Evolutionary conservation across 306 rosid genomes (phyloP), one percentile per base, ranked within the genome.

Genomic region (Cicer bijugum): DNA sequence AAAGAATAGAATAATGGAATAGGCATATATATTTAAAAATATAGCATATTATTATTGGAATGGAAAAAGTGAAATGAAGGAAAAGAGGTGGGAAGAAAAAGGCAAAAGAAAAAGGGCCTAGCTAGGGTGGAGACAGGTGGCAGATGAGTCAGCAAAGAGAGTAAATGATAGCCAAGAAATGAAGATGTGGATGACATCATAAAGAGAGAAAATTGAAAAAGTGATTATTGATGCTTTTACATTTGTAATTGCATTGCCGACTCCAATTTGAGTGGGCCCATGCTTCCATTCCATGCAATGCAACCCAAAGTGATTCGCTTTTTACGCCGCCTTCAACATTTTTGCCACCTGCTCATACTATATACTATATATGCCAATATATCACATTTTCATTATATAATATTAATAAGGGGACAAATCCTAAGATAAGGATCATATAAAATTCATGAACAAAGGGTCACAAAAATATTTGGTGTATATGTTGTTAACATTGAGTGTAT

Each of bases 41-140:
- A 51, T 15, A 51, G 58, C 15, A 47, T 47, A 47, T 12, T 47
- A 57, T 11, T 7, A 51, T 51, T 59, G 9, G 65, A 69, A 51
- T 69, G 46, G 45, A 33, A 59, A 28, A n/a, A 71, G 38, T 16
- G 47, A 39, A 57, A 62, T 8, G 37, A n/a, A 62, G 4, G 20
- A 23, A 76, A 66, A 4, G 28, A 39, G 7, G 37, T 16, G 12
- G 33, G 12, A 10, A 44, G 6, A 2, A 6, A 39, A 43, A 59
- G 44, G 43, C 7, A 12, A 59, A 59, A 59, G 66, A 6, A 33
- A 59, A 59, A 70, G 73, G 9, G 37, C 8, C 4, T 8, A 6
- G 59, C 39, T 20, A 68, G 87, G 88, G 88, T 71, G 74, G 69
- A 66, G 83, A 85, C 89, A 88, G 82, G 69, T 85, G 92, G 85